These are phyloP conservation scores for Trichophaea hybrida DNA, from an alignment of 2,329 filamentous ascomycete species.

Conservation along the genomic window DNA sequence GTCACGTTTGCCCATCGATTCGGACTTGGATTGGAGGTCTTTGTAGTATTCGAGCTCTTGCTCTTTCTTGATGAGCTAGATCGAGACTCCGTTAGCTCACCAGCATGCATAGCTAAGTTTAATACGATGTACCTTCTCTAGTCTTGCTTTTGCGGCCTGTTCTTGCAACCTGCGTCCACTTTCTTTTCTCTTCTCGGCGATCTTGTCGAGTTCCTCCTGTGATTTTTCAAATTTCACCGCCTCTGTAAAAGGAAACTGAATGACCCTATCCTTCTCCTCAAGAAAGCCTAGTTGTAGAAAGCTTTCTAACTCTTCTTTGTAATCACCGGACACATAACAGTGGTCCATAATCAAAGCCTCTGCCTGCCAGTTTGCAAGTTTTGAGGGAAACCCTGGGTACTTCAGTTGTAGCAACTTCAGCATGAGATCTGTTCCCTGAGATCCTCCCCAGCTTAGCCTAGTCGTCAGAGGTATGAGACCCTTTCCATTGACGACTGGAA, in stretches of 20 bases:
- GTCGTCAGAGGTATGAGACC: slow-evolving; percentile 73
- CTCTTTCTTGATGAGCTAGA: slow-evolving; percentile 70
- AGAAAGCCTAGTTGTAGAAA: slow-evolving; percentile 86
- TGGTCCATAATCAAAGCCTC: slow-evolving; percentile 79
- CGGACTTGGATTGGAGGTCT: slow-evolving; percentile 58
- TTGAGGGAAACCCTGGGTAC: slow-evolving; percentile 77
- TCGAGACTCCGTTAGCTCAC: neutral
- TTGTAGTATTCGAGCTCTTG: slow-evolving; percentile 90
- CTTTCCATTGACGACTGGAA: slow-evolving; percentile 79
- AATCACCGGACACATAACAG: slow-evolving; percentile 76
- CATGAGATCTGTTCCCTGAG: slow-evolving; percentile 78
- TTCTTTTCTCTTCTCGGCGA: slow-evolving; percentile 90
- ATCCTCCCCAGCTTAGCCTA: slow-evolving; percentile 86
- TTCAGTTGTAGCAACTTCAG: slow-evolving; percentile 80
- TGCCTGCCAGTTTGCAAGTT: slow-evolving; percentile 72
- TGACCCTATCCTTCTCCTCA: slow-evolving; percentile 73
- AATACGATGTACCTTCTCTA: slow-evolving; percentile 50
- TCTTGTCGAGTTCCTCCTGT: slow-evolving; percentile 77
- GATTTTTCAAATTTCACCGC: slow-evolving; percentile 82
- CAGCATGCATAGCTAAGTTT: no score
- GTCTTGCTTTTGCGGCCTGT: slow-evolving; percentile 90
- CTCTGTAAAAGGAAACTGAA: slow-evolving; percentile 90
- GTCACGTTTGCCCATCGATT: slow-evolving; percentile 78
- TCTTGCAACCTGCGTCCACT: slow-evolving; percentile 82
- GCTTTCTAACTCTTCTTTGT: slow-evolving; percentile 57